A percentile compares a stretch with the other conserved stretches of the same genome.
Evolutionary conservation across 306 rosid genomes (phyloP).

Genomic region (Sicyos baderoa): DNA sequence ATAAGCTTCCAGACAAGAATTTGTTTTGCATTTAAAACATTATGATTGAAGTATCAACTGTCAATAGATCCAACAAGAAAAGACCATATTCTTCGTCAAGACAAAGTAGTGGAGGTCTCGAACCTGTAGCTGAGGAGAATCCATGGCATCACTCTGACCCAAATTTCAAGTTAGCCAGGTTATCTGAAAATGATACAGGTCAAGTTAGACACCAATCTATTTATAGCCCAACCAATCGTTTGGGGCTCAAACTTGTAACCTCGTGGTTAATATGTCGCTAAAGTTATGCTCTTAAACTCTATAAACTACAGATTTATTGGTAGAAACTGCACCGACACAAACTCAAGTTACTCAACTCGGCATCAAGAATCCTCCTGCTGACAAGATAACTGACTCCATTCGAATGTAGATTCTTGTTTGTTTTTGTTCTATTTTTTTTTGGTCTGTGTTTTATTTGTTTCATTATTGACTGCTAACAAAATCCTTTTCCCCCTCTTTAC

Average conservation of each 20-base stretch:
- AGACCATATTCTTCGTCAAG: constrained; percentile 48
- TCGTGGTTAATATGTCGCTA: too few relatives aligned
- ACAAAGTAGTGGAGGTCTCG: constrained; percentile 47
- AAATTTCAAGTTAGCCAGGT: constrained; percentile 39
- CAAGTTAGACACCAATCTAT: constrained; percentile 1
- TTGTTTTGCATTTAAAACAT: neutral
- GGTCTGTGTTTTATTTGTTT: neutral
- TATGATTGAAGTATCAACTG: constrained; percentile 17
- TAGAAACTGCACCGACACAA: constrained; percentile 76
- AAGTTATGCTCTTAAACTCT: too few relatives aligned
- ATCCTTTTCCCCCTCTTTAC: neutral
- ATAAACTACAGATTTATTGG: constrained; percentile 69
- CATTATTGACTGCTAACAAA: neutral
- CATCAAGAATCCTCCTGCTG: constrained; percentile 30
- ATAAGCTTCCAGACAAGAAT: neutral
- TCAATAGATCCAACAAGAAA: constrained; percentile 43
- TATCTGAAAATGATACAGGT: constrained; percentile 61
- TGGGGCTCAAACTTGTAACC: neutral
- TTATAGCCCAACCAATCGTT: neutral
- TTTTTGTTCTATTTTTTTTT: constrained; percentile 1
- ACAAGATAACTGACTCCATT: constrained; percentile 55
- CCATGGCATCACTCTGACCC: constrained; percentile 27
- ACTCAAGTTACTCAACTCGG: constrained; percentile 37
- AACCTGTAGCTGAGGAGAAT: constrained; percentile 49
- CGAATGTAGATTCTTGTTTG: constrained; percentile 35